These are phyloP conservation scores for Candida fluviatilis DNA, from an alignment of 805 yeast genomes.

Conservation along the genomic window DNA sequence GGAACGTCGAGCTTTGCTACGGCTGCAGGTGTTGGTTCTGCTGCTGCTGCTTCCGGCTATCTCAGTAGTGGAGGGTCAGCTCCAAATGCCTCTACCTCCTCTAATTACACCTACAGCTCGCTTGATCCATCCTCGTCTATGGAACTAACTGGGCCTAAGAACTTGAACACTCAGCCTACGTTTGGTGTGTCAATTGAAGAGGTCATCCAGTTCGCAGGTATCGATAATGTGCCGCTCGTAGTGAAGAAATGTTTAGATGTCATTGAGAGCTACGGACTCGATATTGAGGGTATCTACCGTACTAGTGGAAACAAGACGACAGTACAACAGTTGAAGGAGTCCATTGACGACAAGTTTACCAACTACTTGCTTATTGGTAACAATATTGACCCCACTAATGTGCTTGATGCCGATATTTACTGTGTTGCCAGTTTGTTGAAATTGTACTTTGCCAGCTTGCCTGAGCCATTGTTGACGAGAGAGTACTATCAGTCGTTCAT, in stretches of 20 bases:
- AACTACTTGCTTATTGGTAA: slow-evolving; percentile 45
- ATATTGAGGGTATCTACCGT: slow-evolving; percentile 86
- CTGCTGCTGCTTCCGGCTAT: too few relatives aligned
- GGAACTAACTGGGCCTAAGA: slow-evolving; percentile 7
- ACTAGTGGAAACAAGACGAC: slow-evolving; percentile 75
- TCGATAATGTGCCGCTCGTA: slow-evolving; percentile 86
- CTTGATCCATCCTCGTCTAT: slow-evolving; percentile 12
- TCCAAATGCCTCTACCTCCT: background rate
- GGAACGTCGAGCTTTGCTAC: too few relatives aligned
- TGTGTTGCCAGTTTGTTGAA: slow-evolving; percentile 86
- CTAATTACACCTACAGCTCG: slow-evolving; percentile 16
- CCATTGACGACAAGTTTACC: slow-evolving; percentile 73
- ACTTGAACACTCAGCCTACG: slow-evolving; percentile 38
- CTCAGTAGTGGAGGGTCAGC: too few relatives aligned
- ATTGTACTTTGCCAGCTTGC: slow-evolving; percentile 76
- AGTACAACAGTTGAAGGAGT: slow-evolving; percentile 65
- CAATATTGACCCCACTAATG: slow-evolving; percentile 35
- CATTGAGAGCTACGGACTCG: slow-evolving; percentile 78
- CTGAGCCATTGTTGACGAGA: slow-evolving; percentile 76
- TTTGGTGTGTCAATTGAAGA: slow-evolving; percentile 84
- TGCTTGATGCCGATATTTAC: slow-evolving; percentile 77
- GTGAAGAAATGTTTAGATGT: slow-evolving; percentile 86
- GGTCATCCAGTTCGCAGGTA: slow-evolving; percentile 70
- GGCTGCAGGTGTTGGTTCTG: too few relatives aligned
- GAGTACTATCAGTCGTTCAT: slow-evolving; percentile 61